Conservation (phyloP, 768 basidiomycete species). For the Lactarius indigo region DNA sequence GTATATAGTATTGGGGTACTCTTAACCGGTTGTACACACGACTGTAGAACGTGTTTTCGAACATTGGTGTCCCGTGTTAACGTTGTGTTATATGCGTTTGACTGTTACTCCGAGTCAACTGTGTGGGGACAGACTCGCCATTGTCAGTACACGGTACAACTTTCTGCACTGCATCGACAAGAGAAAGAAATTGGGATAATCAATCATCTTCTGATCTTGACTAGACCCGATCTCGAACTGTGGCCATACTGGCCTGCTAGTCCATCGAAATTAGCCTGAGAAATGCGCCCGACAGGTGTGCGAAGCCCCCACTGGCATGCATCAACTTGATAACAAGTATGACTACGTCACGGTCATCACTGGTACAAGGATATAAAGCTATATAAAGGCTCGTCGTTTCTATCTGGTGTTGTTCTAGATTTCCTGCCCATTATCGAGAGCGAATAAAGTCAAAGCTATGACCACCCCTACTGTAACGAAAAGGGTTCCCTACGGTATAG, state of each 20-base stretch:
- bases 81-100: neutral
- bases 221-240: neutral
- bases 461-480: constrained; percentile 3
- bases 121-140: neutral
- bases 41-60: neutral
- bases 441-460: constrained; percentile 1
- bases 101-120: neutral
- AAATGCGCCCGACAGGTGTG: no score
- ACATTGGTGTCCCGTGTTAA: neutral
- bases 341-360: neutral
- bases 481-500: constrained; percentile 14
- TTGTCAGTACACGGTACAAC: no score
- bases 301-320: no score
- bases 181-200: no score
- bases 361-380: no score
- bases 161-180: no score
- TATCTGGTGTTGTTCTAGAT: neutral
- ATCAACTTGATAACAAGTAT: no score
- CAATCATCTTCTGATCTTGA: no score
- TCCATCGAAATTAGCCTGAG: no score
- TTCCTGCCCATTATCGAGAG: neutral
- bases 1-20: neutral
- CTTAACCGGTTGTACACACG: neutral
- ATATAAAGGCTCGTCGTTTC: neutral
- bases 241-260: neutral